Evolutionary conservation across 2,329 filamentous ascomycete species (phyloP).

Genomic region (Phaeosphaeriaceae sp.): DNA sequence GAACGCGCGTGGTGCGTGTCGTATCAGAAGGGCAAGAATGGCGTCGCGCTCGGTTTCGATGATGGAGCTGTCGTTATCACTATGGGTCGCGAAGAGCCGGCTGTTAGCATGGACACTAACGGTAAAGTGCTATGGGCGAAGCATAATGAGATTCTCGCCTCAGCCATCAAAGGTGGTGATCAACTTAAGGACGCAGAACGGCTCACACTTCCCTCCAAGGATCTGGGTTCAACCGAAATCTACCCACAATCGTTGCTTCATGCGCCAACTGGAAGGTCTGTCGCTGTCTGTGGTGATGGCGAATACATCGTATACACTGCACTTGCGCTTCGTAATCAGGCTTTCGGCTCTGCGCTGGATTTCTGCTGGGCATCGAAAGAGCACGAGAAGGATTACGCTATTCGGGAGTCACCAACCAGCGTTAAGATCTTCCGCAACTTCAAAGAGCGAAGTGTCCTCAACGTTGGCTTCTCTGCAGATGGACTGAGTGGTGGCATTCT

Average conservation of each 20-base stretch:
- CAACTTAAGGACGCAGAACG: slow-evolving; percentile 87
- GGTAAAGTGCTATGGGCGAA: slow-evolving; percentile 96
- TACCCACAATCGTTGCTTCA: slow-evolving; percentile 94
- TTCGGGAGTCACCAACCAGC: slow-evolving; percentile 89
- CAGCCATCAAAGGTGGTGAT: slow-evolving; percentile 93
- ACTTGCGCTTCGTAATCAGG: slow-evolving; percentile 95
- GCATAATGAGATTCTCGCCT: slow-evolving; percentile 92
- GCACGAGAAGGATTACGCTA: slow-evolving; percentile 97
- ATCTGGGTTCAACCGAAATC: slow-evolving; percentile 93
- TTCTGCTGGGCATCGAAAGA: slow-evolving; percentile 98
- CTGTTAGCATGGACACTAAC: slow-evolving; percentile 94
- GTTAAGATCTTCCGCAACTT: slow-evolving; percentile 99
- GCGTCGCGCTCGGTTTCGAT: slow-evolving; percentile 94
- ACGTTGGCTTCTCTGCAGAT: slow-evolving; percentile 94
- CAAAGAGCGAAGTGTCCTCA: slow-evolving; percentile 89
- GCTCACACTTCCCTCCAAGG: slow-evolving; percentile 87
- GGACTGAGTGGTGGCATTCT: slow-evolving; percentile 87
- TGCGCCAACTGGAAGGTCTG: slow-evolving; percentile 93
- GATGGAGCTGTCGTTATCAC: slow-evolving; percentile 98
- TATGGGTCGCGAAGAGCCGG: slow-evolving; percentile 95
- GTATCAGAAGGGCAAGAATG: slow-evolving; percentile 93
- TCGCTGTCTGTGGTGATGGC: slow-evolving; percentile 90
- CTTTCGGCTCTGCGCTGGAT: slow-evolving; percentile 92
- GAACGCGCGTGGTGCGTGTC: slow-evolving; percentile 98
- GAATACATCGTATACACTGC: slow-evolving; percentile 99